Evolutionary conservation across 2,329 filamentous ascomycete species (phyloP), one percentile per base, ranked within the genome.

Genomic region (Didymella pomorum): DNA sequence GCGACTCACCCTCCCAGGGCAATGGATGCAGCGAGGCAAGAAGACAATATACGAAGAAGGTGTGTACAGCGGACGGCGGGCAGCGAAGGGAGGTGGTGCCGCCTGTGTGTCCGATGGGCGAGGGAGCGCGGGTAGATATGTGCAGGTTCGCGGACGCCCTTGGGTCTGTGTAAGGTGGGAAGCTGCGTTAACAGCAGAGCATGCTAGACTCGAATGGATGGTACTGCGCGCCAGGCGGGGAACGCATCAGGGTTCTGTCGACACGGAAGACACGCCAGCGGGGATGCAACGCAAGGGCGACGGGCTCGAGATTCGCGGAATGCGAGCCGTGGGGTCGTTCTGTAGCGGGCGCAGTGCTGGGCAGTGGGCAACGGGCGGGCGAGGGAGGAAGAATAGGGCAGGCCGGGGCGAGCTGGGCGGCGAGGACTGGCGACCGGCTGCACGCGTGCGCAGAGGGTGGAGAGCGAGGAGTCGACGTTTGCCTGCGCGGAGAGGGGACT

Each of bases 141-240:
- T 67, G 64, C 60, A 65, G 63, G 49, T 46, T 43, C 25, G 62
- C 44, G 45, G 35, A 65, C 66, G 67, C 71, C 71, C 68, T 75
- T 72, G 63, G 65, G 58, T 62, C 61, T 57, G 71, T 70, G 71
- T 65, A 70, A 73, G 65, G 66, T 69, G 55, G 67, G 58, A 61
- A 63, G 60, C 41, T 51, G 58, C 49, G 67, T 72, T 73, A 77
- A 64, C 66, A 70, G 66, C 69, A 69, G 73, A 71, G 69, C 74
- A 76, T 76, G 70, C 72, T 74, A 71, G 67, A 65, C 67, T 76
- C 69, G 70, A 76, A 77, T 71, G 65, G 71, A 71, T 70, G 68
- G 62, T 69, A 65, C 70, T 69, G 75, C 71, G 74, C 73, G 71
- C 69, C 67, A 66, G 72, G 68, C 73, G 69, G 71, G 70, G 74